phyloP scores from a whole-genome alignment of 768 basidiomycete species.

The Agrocybe praecox region DNA sequence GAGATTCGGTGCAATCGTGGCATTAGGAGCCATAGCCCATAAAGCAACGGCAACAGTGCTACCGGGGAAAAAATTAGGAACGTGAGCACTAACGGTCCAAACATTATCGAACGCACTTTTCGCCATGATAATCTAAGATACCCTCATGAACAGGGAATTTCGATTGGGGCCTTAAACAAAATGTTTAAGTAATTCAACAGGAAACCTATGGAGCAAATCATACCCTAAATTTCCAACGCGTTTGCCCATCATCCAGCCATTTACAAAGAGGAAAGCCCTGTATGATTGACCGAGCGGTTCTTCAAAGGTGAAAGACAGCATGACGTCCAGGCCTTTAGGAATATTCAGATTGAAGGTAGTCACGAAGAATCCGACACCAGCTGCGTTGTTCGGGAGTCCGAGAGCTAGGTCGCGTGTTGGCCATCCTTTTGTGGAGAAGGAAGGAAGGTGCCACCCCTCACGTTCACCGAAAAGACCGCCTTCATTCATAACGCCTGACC shows the following conservation, averaged over 20 bases:
- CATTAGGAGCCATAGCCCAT: constrained; percentile 62
- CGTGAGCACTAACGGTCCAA: not conserved
- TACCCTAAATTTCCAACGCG: constrained; percentile 71
- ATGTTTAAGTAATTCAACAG: not conserved
- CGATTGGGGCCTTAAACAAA: constrained; percentile 62
- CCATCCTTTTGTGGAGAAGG: constrained; percentile 69
- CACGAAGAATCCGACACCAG: constrained; percentile 84
- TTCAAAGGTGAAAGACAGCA: constrained; percentile 73
- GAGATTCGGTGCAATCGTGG: constrained; percentile 51
- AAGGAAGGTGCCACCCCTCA: constrained; percentile 74
- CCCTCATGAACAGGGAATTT: constrained; percentile 87
- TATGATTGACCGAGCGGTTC: constrained; percentile 63
- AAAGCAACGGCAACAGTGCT: constrained; percentile 66
- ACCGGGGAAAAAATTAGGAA: not conserved
- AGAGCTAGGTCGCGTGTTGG: constrained; percentile 50
- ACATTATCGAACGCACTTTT: constrained; percentile 51
- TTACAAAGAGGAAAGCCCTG: constrained; percentile 74
- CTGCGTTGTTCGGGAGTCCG: constrained; percentile 56
- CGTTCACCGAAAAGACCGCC: constrained; percentile 76
- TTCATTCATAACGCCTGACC: constrained; percentile 62
- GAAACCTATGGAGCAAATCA: constrained; percentile 12
- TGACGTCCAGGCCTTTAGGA: constrained; percentile 61
- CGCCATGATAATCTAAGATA: constrained; percentile 71
- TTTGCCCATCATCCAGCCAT: constrained; percentile 93
- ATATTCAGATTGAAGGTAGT: constrained; percentile 70